Evolutionary conservation across 2,329 filamentous ascomycete species (phyloP), one percentile per base, ranked within the genome.

Genomic region (Diplodia seriata): DNA sequence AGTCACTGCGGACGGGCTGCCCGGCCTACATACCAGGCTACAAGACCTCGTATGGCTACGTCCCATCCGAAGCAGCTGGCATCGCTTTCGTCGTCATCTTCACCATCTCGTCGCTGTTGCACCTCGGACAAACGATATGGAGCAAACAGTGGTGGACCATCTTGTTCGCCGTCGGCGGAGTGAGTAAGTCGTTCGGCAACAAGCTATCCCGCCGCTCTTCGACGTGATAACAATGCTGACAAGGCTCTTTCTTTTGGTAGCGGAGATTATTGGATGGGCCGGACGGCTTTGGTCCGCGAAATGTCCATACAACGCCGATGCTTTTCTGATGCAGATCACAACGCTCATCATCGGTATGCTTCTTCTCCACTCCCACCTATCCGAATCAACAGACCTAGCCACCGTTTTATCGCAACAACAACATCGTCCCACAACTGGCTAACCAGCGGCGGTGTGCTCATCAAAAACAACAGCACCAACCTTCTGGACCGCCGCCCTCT

Each of bases 401-500:
- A 26, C 26, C 26, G 26, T 4, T 26, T 26, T 4, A 26, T 4
- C 26, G 26, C 26, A 26, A 26, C 26, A 26, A 26, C 26, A 26
- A 26, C 26, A 4, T 4, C 3, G 26, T 26, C 26, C 26, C 26
- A 26, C 26, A 26, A 26, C 26, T n/a, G 18, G 15, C 38, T 15
- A 43, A 43, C 15, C 26, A 26, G 4, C 26, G 26, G 26, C 26
- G 26, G 26, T 4, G 2, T 23, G 2, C 26, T 26, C 26, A 26
- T 40, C 9, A 40, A 26, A 50, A 64, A n/a, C 38, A n/a, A 12
- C 38, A 67, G 68, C 65, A 4, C 84, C 84, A 11, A 82, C 81
- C 6, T 85, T 85, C 76, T 84, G 84, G 72, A 84, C 83, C 15
- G 84, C 83, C 1, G 84, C 81, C 1, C 79, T 85, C 61, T 85